Conservation (phyloP, 108 stramenopile genomes). For the Pinguiococcus pyrenoidosus region DNA sequence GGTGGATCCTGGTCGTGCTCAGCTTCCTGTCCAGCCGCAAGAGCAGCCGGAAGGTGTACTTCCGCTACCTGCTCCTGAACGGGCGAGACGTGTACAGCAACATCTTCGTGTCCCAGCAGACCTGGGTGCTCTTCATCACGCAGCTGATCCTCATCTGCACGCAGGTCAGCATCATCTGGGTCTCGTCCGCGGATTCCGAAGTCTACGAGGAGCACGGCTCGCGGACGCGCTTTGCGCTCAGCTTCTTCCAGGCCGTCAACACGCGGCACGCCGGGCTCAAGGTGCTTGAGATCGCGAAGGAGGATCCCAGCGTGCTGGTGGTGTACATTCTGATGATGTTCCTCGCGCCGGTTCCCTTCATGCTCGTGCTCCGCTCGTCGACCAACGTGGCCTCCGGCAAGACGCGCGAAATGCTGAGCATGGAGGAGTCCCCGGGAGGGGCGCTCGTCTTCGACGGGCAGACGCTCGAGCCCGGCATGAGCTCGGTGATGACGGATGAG, state of each 20-base stretch:
- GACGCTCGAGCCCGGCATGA: too few species aligned
- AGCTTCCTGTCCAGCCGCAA: not conserved
- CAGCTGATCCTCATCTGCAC: slow-evolving; percentile 2
- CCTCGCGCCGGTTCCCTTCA: slow-evolving; percentile 2
- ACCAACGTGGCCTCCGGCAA: too few species aligned
- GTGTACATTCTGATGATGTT: not conserved
- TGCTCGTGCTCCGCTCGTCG: not conserved
- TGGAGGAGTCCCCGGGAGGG: not conserved
- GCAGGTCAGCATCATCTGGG: too few species aligned
- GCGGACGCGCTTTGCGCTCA: too few species aligned
- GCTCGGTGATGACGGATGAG: too few species aligned
- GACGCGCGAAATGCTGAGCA: not conserved
- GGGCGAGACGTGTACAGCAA: not conserved
- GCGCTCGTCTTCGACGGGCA: too few species aligned
- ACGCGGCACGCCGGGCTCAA: not conserved
- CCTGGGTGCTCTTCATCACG: not conserved
- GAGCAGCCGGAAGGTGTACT: not conserved
- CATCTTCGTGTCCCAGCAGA: slow-evolving; percentile 1
- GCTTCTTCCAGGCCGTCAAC: not conserved
- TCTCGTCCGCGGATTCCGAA: too few species aligned
- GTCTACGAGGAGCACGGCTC: too few species aligned
- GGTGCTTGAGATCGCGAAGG: not conserved
- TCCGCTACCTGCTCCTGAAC: not conserved
- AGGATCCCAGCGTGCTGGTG: not conserved
- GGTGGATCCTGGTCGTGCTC: not conserved